Base-by-base conservation (phyloP, 805 yeast species). In the Kluyveromyces lactis region DNA sequence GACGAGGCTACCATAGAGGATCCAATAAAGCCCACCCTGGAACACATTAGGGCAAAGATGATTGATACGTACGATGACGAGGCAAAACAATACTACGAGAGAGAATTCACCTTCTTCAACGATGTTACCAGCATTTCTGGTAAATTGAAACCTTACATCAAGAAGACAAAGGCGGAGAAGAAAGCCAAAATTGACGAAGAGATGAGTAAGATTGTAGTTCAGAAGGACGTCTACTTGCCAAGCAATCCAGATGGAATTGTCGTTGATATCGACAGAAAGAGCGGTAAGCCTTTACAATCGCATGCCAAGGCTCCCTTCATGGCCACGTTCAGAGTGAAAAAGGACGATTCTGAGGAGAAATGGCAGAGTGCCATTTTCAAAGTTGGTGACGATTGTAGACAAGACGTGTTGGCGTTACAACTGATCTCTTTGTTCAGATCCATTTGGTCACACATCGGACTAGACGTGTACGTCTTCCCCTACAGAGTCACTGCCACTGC, bases 371-470 rank as follows among this genome's bases (percentile, higher is more conserved):
- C 98, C 11, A 94, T 92, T 59, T 92, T 92, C 74, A 92, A 92
- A 62, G 98, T 92, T 40, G 99, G 99, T 44, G 99, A 92, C 65
- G 99, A 92, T 63, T 90, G 97, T 67, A 75, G 99, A 50, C 99
- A 92, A 62, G 99, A 92, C 64, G 90, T 92, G 36, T 71, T 92
- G 49, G 97, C 96, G 0, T 67, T 92, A 42, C 99, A 92, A 58
- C 68, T 92, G 55, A 82, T 94, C 42, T 82, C 96, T 3, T 79
- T 92, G 27, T 92, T 94, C 70, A 74, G 95, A 52, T 79, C 90
- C 32, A 85, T 92, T 38, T 92, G 96, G 94, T 75, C 77, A 45
- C 73, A 77, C 47, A 78, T 84, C 10, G 97, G 97, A 1, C 68
- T 92, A 45, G 97, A 92, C 59, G 73, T 90, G 31, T 92, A 71